Percentiles rank a stretch among this genome's conserved stretches.
Evolutionary conservation across 2,329 filamentous ascomycete species (phyloP).

Genomic region (Pestalotiopsis sp.): DNA sequence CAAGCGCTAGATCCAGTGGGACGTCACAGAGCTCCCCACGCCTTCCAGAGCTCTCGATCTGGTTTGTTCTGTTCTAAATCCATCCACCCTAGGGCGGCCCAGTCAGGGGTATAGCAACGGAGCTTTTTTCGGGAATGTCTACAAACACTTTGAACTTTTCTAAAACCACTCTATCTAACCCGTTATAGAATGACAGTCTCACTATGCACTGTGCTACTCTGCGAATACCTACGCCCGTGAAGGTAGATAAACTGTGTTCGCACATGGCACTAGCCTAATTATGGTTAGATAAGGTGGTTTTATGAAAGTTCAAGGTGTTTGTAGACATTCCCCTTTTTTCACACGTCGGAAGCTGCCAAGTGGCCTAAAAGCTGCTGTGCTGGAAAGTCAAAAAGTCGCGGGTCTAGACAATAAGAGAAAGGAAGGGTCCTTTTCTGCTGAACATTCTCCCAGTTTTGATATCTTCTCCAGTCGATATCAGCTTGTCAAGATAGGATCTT

Average conservation of each 20-base stretch:
- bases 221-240: too few relatives aligned
- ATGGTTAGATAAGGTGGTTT: too few relatives aligned
- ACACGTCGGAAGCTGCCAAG: slow-evolving; percentile 10
- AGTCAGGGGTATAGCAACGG: background rate
- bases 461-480: background rate
- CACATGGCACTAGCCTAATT: too few relatives aligned
- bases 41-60: background rate
- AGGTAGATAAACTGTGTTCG: too few relatives aligned
- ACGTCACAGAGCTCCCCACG: background rate
- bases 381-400: slow-evolving; percentile 4
- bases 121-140: background rate
- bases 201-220: too few relatives aligned
- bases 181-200: too few relatives aligned
- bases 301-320: too few relatives aligned
- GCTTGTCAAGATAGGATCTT: background rate
- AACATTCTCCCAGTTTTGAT: background rate
- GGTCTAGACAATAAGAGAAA: background rate
- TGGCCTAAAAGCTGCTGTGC: slow-evolving; percentile 14
- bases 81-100: background rate
- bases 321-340: background rate
- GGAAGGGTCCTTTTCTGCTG: background rate
- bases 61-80: background rate
- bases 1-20: background rate
- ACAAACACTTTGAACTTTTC: too few relatives aligned
- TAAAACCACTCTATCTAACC: too few relatives aligned